Conservation (phyloP, 495 filamentous ascomycete genomes). For the Lasiosphaeria hispida region DNA sequence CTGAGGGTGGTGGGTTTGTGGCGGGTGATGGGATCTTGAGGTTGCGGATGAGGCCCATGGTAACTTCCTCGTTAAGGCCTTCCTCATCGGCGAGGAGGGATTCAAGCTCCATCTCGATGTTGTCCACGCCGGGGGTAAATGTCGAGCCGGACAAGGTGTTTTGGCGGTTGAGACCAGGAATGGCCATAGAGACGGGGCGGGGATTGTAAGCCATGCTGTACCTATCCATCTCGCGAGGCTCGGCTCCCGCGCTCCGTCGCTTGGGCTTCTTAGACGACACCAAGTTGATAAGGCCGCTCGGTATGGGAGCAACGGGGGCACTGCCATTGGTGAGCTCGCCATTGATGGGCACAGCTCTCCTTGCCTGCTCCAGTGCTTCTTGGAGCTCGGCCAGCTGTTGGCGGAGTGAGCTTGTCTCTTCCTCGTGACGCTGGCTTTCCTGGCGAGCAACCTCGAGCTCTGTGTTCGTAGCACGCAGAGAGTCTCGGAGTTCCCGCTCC, state of each 20-base stretch:
- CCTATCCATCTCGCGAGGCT: conserved; percentile 75
- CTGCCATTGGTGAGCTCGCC: conserved; percentile 73
- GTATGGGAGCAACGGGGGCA: conserved; percentile 46
- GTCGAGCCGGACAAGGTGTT: conserved; percentile 61
- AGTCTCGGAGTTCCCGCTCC: conserved; percentile 75
- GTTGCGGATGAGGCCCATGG: conserved; percentile 91
- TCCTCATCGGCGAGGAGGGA: conserved; percentile 93
- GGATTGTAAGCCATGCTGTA: conserved; percentile 92
- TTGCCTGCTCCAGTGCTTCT: conserved; percentile 86
- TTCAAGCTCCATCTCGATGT: conserved; percentile 90
- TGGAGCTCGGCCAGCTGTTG: conserved; percentile 88
- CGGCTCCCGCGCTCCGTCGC: conserved; percentile 88
- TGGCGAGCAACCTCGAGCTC: conserved; percentile 75
- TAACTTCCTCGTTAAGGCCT: conserved; percentile 91
- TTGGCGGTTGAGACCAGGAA: conserved; percentile 61
- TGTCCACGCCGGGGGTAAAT: conserved; percentile 77
- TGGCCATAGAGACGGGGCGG: conserved; percentile 89
- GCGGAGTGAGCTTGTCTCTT: conserved; percentile 76
- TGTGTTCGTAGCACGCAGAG: conserved; percentile 67
- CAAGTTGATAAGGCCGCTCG: conserved; percentile 86
- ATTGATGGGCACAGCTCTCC: conserved; percentile 59
- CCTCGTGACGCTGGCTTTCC: conserved; percentile 67
- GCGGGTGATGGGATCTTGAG: conserved; percentile 89
- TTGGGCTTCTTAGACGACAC: conserved; percentile 98
- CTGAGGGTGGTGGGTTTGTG: conserved; percentile 79